Evolutionary conservation across 352 stramenopile genomes (phyloP), one percentile per base, ranked within the genome.

Genomic region (Blastocystis sp.): DNA sequence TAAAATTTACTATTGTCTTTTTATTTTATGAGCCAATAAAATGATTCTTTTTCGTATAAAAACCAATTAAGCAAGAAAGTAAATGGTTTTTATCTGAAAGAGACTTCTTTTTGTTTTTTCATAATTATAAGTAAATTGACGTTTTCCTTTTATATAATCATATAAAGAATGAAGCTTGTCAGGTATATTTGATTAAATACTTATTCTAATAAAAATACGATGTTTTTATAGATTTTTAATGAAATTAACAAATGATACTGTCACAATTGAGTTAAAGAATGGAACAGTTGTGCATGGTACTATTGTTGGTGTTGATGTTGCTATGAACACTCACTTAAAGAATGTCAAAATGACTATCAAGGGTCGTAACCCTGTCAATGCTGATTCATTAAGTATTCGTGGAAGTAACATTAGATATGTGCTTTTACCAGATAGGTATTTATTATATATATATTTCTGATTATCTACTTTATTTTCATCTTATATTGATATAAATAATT

Each of bases 221-320:
- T n/a, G n/a, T n/a, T n/a, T 41, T 11, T 31, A 28, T 54, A 70
- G 84, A 58, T 94, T 94, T 74, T 81, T 94, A 68, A 93, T 93
- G 84, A 95, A 95, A 71, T 77, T 98, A 42, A 93, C 88, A 55
- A 91, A 92, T 55, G 89, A 97, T 75, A 94, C 89, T 55, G 90
- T 97, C 31, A 96, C 89, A 28, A 94, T 97, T 58, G 91, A 98
- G 70, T 77, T 98, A n/a, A 98, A 98, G 76, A 98, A 98, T 76
- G 90, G 89, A 44, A 96, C 89, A n/a, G 91, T 95, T 28, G 81
- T 96, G 40, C 80, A 91, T 54, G 91, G 91, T 47, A 98, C 91
- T 1, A 88, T 99, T 49, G 84, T 86, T 55, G 82, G 81, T 88
- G 88, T 98, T 39, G 91, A 98, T 73, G 88, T 95, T 32, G 94